A percentile compares a stretch with the other conserved stretches of the same genome.
Conservation (phyloP, 1,284 basidiomycete species). For the Ceratobasidium sp. region DNA sequence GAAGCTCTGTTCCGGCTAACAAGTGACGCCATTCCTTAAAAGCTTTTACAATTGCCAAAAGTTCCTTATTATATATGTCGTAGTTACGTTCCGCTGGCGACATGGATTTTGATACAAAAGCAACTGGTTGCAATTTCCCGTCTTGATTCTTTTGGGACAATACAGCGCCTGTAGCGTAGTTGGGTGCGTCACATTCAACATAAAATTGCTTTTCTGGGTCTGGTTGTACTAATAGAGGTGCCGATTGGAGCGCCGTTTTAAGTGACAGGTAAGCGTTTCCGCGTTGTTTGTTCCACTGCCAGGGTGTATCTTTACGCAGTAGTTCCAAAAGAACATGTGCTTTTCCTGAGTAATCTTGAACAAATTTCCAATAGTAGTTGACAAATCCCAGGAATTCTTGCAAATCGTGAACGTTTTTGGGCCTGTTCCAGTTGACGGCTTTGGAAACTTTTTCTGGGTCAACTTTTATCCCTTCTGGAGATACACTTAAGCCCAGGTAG, state of each 20-base stretch:
- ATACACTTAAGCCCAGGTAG: conserved; percentile 52
- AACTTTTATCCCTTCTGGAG: conserved; percentile 48
- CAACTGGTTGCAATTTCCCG: conserved; percentile 48
- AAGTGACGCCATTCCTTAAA: conserved; percentile 58
- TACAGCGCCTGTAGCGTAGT: conserved; percentile 50
- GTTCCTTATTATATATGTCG: conserved; percentile 58
- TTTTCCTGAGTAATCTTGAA: conserved; percentile 49
- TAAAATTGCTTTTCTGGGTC: conserved; percentile 42
- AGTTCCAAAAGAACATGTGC: conserved; percentile 47
- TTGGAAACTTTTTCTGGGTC: conserved; percentile 50
- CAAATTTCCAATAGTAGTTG: conserved; percentile 47
- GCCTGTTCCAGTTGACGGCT: conserved; percentile 26
- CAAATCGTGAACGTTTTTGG: conserved; percentile 45
- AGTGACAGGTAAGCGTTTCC: no score
- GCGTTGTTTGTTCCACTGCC: no score
- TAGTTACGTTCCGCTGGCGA: conserved; percentile 53
- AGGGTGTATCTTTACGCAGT: conserved; percentile 37
- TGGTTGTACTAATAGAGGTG: no score
- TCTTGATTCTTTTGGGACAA: conserved; percentile 47
- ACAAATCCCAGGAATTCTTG: conserved; percentile 52
- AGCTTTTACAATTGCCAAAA: conserved; percentile 58
- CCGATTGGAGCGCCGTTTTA: no score
- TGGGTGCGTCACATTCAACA: conserved; percentile 52
- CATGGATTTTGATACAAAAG: conserved; percentile 49
- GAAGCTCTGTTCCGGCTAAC: conserved; percentile 49